Evolutionary conservation across 2,329 filamentous ascomycete genomes (phyloP).

Genomic region (Diaporthe australafricana): DNA sequence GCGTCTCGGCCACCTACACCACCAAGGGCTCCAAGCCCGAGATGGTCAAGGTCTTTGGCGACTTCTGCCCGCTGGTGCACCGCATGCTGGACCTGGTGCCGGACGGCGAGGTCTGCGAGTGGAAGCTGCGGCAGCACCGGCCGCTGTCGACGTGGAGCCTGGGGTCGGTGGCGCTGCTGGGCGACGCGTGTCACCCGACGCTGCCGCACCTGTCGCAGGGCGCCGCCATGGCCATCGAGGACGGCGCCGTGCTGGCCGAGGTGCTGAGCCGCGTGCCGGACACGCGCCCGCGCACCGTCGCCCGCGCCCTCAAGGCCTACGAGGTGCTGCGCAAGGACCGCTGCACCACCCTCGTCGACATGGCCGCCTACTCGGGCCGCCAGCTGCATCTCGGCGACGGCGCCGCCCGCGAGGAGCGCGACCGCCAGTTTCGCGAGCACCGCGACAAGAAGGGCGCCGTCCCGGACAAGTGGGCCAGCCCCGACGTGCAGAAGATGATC

Average conservation of each 20-base stretch:
- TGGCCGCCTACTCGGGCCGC: conserved; percentile 64
- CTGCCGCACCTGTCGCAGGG: conserved; percentile 76
- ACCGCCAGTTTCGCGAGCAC: conserved; percentile 65
- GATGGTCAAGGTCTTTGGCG: conserved; percentile 71
- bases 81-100: conserved; percentile 70
- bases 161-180: conserved; percentile 67
- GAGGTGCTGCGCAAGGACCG: conserved; percentile 68
- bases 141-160: conserved; percentile 69
- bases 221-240: conserved; percentile 76
- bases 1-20: conserved; percentile 70
- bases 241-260: conserved; percentile 70
- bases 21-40: conserved; percentile 69
- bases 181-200: conserved; percentile 76
- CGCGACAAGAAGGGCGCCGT: conserved; percentile 60
- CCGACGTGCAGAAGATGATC: conserved; percentile 75
- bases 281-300: conserved; percentile 52
- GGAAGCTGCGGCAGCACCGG: conserved; percentile 70
- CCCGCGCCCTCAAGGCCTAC: conserved; percentile 64
- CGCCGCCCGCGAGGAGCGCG: conserved; percentile 68
- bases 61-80: conserved; percentile 70
- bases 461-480: conserved; percentile 78
- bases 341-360: conserved; percentile 63
- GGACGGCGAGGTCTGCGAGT: conserved; percentile 73
- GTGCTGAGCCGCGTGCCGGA: conserved; percentile 57
- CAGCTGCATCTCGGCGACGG: conserved; percentile 69